phyloP scores from a whole-genome alignment of 2,329 filamentous ascomycete genomes.

The Ascochyta rabiei region DNA sequence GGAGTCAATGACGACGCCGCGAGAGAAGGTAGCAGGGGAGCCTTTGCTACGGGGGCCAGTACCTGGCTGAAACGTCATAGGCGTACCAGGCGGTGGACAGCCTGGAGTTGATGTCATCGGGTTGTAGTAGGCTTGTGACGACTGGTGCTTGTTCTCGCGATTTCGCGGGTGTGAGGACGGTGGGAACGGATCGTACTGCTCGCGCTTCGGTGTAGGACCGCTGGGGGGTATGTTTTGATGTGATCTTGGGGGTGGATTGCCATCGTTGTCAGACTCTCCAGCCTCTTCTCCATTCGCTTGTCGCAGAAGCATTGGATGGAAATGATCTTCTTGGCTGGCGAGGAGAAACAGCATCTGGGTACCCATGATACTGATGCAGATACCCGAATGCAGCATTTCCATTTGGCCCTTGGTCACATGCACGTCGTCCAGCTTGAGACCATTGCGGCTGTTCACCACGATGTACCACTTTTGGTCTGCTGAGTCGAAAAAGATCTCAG shows the following conservation, averaged over 20 bases:
- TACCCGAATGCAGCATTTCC: conserved; percentile 76
- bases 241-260: conserved; percentile 38
- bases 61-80: conserved; percentile 44
- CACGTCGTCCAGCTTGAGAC: conserved; percentile 79
- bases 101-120: conserved; percentile 47
- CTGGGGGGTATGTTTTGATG: conserved; percentile 42
- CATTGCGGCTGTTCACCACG: conserved; percentile 87
- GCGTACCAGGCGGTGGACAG: conserved; percentile 42
- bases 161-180: conserved; percentile 42
- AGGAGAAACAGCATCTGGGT: conserved; percentile 99
- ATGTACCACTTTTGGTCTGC: conserved; percentile 74
- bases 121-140: conserved; percentile 39
- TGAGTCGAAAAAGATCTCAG: conserved; percentile 55
- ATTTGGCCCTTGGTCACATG: conserved; percentile 70
- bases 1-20: conserved; percentile 59
- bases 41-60: conserved; percentile 48
- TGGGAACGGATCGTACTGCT: conserved; percentile 47
- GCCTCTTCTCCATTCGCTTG: conserved; percentile 57
- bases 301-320: conserved; percentile 71
- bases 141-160: conserved; percentile 35
- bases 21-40: conserved; percentile 56
- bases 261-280: conserved; percentile 49
- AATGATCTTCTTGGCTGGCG: conserved; percentile 74
- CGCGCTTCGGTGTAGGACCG: conserved; percentile 45
- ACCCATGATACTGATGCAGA: conserved; percentile 88